phyloP scores from a whole-genome alignment of 2,329 filamentous ascomycete genomes.

The Kalmusia sp. region DNA sequence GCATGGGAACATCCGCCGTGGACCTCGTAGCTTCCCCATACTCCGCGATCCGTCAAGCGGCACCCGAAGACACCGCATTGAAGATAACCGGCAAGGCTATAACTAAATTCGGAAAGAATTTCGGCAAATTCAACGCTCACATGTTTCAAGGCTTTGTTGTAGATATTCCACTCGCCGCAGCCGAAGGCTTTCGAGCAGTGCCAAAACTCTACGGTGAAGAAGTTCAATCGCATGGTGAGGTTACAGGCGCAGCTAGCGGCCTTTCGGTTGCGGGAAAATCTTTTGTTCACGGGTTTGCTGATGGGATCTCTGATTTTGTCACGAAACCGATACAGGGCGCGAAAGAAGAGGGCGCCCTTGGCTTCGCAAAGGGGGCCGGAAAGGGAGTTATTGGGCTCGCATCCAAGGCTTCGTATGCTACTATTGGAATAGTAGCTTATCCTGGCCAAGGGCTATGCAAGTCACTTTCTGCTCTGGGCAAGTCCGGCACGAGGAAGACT shows the following conservation, averaged over 20 bases:
- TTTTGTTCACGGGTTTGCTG: constrained; percentile 75
- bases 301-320: constrained; percentile 77
- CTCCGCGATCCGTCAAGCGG: constrained; percentile 7
- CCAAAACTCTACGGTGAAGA: constrained; percentile 49
- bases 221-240: constrained; percentile 36
- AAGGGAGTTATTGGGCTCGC: constrained; percentile 34
- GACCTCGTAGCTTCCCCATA: constrained; percentile 55
- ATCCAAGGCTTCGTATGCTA: constrained; percentile 13
- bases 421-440: constrained; percentile 1
- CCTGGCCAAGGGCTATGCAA: constrained; percentile 1
- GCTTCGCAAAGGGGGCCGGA: constrained; percentile 55
- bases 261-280: constrained; percentile 73
- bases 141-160: constrained; percentile 42
- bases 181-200: constrained; percentile 45
- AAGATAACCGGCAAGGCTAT: constrained; percentile 5
- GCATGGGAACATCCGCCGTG: constrained; percentile 64
- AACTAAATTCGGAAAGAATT: constrained; percentile 19
- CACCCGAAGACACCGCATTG: constrained; percentile 3
- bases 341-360: constrained; percentile 65
- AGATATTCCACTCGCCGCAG: constrained; percentile 45
- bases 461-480: neutral
- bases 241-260: constrained; percentile 45
- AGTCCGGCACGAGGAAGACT: neutral
- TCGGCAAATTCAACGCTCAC: constrained; percentile 26
- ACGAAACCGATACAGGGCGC: constrained; percentile 74